Conservation (phyloP, 1,284 basidiomycete genomes). For the Salmacisia buchloeana region DNA sequence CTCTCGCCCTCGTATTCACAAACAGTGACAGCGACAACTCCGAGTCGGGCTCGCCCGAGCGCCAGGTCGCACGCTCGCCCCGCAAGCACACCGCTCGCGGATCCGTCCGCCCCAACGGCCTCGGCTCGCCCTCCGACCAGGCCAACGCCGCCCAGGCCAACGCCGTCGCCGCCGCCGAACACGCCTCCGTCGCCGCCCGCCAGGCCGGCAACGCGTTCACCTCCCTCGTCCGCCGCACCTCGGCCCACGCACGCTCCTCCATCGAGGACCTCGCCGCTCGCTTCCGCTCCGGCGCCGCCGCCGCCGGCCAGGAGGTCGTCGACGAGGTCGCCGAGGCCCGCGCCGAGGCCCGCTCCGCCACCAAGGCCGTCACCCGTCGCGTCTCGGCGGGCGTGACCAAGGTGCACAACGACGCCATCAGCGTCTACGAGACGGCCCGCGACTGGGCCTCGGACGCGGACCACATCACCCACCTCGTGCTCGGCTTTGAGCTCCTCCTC, state of each 20-base stretch:
- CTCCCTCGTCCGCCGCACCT: slow-evolving; percentile 28
- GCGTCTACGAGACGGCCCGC: slow-evolving; percentile 22
- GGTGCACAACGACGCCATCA: slow-evolving; percentile 22
- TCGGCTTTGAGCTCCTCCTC: slow-evolving; percentile 32
- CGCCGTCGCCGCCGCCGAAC: slow-evolving; percentile 17
- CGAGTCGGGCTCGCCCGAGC: slow-evolving; percentile 27
- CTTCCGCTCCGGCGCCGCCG: slow-evolving; percentile 10
- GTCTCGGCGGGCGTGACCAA: slow-evolving; percentile 20
- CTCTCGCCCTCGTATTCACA: neutral
- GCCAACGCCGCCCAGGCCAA: slow-evolving; percentile 14
- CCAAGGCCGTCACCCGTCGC: neutral
- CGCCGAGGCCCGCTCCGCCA: slow-evolving; percentile 23
- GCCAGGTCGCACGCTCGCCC: slow-evolving; percentile 23
- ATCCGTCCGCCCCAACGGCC: neutral
- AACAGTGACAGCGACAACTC: slow-evolving; percentile 32
- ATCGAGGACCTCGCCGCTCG: slow-evolving; percentile 20
- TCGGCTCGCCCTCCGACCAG: slow-evolving; percentile 15
- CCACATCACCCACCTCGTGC: slow-evolving; percentile 29
- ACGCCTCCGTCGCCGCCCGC: slow-evolving; percentile 17
- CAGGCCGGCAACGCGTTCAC: slow-evolving; percentile 33
- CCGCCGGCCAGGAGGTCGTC: slow-evolving; percentile 25
- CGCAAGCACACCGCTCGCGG: slow-evolving; percentile 33
- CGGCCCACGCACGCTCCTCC: slow-evolving; percentile 27
- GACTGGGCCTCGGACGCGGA: slow-evolving; percentile 29
- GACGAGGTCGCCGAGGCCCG: slow-evolving; percentile 26